Base-by-base conservation (phyloP, 1,284 basidiomycete genomes). In the Ganoderma lucidum region DNA sequence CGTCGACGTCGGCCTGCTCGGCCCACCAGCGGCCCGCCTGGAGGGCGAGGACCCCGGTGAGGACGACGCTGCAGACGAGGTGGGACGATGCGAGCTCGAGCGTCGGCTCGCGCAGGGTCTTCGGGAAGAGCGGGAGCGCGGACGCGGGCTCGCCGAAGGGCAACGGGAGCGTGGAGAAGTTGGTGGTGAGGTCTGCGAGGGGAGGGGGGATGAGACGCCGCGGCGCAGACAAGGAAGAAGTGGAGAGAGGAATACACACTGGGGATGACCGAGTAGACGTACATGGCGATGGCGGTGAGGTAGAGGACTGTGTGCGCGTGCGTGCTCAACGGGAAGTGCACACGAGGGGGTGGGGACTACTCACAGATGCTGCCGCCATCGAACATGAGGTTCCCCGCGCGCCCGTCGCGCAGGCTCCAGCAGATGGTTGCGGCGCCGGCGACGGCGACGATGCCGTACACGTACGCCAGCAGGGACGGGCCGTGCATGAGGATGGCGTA, bases 381-480 rank as follows among this genome's bases (percentile, higher is more conserved):
- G 76, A 95, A 95, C 93, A 95, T 94, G 75, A 95, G 82, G 79
- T 95, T 95, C 45, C 88, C 91, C 2, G 93, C 93, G 73, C 88
- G 81, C 9, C 91, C 88, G 73, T 95, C 93, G 35, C 87, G 83
- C 71, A 94, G 82, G 78, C 92, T 94, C 90, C 90, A 92, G 23
- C 93, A 81, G 66, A 94, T 88, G 56, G 90, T 91, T 32, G 83
- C 78, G 2, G 83, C 91, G 5, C 93, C 93, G 30, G 90, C 79
- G 6, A 83, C 56, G 44, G 89, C 85, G 53, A 93, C 81, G 19
- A 82, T 81, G 19, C 80, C 83, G 56, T 93, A 84, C 53, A 88
- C 76, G 71, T 88, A 91, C 55, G 86, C 81, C 64, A 88, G 81
- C 70, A 84, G 80, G 15, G 82, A 75, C 2, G 91, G 88, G n/a